Conservation (phyloP, 805 yeast genomes). For the Barnettozyma vustinii region DNA sequence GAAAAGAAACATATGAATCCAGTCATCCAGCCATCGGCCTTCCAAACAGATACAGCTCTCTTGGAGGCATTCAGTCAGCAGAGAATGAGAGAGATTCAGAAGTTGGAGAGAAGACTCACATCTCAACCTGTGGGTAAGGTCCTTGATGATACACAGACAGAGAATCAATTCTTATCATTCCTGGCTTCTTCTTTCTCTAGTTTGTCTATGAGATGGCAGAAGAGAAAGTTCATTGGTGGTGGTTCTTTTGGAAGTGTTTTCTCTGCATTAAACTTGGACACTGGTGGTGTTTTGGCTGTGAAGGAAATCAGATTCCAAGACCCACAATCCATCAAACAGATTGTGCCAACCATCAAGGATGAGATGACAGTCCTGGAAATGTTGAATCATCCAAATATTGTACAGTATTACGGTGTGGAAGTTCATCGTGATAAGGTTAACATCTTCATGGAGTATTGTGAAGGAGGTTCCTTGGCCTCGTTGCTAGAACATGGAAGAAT, state of each 20-base stretch:
- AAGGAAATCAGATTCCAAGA: constrained; percentile 92
- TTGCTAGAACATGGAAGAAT: constrained; percentile 87
- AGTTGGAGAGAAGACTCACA: constrained; percentile 47
- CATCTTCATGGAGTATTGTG: constrained; percentile 96
- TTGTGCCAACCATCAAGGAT: constrained; percentile 85
- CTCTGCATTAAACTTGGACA: constrained; percentile 87
- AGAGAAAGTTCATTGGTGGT: constrained; percentile 88
- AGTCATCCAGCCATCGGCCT: constrained; percentile 34
- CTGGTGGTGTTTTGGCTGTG: constrained; percentile 95
- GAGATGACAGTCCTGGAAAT: constrained; percentile 96
- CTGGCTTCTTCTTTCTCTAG: constrained; percentile 86
- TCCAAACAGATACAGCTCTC: constrained; percentile 49
- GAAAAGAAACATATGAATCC: constrained; percentile 46
- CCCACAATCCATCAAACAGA: constrained; percentile 72
- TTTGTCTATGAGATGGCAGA: constrained; percentile 95
- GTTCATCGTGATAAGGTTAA: constrained; percentile 94
- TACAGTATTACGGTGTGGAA: constrained; percentile 94
- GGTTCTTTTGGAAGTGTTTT: constrained; percentile 95
- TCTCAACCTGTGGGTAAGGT: constrained; percentile 70
- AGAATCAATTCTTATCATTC: constrained; percentile 78
- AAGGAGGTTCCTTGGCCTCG: constrained; percentile 87
- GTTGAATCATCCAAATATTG: constrained; percentile 93
- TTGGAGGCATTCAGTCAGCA: constrained; percentile 58
- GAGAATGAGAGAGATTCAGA: constrained; percentile 57
- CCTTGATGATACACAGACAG: constrained; percentile 79